phyloP scores from a whole-genome alignment of 73 alveolate genomes.

The Paramecium bursaria region DNA sequence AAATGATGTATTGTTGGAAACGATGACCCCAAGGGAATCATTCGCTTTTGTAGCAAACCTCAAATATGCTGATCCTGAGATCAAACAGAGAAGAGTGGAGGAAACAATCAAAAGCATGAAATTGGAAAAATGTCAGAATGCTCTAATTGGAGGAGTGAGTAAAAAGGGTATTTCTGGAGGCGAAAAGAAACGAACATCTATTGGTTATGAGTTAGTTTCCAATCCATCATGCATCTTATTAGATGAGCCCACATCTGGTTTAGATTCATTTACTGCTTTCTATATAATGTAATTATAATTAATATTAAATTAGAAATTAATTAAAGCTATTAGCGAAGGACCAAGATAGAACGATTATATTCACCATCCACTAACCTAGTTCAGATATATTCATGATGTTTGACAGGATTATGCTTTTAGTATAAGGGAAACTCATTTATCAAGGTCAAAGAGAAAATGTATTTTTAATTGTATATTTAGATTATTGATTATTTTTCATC shows the following conservation, averaged over 20 bases:
- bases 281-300: too few relatives aligned
- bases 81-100: conserved; percentile 63
- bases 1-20: conserved; percentile 72
- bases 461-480: background rate
- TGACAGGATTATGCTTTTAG: conserved; percentile 73
- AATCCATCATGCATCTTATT: conserved; percentile 3
- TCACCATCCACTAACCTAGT: conserved; percentile 79
- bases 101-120: conserved; percentile 69
- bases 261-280: conserved; percentile 48
- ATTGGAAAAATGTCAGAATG: conserved; percentile 71
- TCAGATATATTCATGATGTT: conserved; percentile 73
- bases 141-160: conserved; percentile 14
- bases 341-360: conserved; percentile 72
- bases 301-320: conserved; percentile 48
- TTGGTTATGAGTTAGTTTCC: conserved; percentile 23
- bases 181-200: conserved; percentile 14
- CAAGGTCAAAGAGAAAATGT: conserved; percentile 62
- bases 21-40: conserved; percentile 68
- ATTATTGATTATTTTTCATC: conserved; percentile 74
- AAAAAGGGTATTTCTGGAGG: conserved; percentile 42
- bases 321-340: background rate
- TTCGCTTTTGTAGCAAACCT: conserved; percentile 70
- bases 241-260: conserved; percentile 49
- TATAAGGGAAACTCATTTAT: conserved; percentile 74
- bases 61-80: conserved; percentile 51